These are phyloP conservation scores for Paracamarosporium sp. DNA, from an alignment of 2,329 filamentous ascomycete genomes.

Conservation along the genomic window DNA sequence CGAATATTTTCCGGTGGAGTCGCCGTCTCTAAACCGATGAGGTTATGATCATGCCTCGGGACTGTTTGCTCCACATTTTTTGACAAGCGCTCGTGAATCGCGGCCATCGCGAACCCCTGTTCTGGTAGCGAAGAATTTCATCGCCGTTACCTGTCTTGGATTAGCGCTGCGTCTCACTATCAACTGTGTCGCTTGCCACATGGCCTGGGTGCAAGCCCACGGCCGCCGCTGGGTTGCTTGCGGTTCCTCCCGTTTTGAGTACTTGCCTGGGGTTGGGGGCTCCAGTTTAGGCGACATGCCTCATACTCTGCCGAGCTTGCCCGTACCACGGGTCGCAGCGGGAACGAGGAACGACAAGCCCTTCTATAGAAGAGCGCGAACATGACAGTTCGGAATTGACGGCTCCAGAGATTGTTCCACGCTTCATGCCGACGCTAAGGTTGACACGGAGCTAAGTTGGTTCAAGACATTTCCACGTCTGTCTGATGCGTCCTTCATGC, in stretches of 20 bases:
- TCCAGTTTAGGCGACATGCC: background rate
- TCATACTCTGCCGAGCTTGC: slow-evolving; percentile 1
- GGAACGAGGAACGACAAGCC: too few species aligned
- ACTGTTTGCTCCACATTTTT: background rate
- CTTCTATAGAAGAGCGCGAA: too few species aligned
- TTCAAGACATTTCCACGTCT: too few species aligned
- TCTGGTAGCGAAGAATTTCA: background rate
- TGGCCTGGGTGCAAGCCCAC: background rate
- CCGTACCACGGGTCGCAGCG: too few species aligned
- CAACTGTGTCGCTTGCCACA: background rate
- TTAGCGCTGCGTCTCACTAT: background rate
- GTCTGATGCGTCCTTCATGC: too few species aligned
- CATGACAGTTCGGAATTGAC: background rate
- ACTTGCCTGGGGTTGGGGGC: background rate
- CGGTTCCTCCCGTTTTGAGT: slow-evolving; percentile 1
- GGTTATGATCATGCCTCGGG: background rate
- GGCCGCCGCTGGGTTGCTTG: background rate
- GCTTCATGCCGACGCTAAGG: background rate
- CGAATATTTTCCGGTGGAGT: background rate
- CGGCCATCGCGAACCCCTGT: background rate
- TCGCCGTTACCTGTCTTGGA: background rate
- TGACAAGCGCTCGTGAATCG: background rate
- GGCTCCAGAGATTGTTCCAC: background rate
- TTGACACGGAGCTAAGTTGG: background rate
- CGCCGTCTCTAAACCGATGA: background rate